These are phyloP conservation scores for Malus orientalis DNA, from an alignment of 306 rosid genomes.

Conservation along the genomic window DNA sequence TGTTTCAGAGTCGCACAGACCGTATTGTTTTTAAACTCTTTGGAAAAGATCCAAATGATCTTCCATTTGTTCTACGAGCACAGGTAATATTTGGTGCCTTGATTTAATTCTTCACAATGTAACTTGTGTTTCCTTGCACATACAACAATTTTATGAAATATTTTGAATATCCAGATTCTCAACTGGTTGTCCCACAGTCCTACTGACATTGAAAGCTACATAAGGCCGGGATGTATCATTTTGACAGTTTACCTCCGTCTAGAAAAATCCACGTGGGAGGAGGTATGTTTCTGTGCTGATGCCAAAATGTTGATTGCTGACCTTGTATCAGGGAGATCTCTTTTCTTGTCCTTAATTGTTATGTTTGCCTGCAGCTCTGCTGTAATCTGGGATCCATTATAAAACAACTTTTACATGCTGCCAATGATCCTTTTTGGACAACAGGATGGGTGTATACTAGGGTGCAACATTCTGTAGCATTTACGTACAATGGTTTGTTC, in stretches of 20 bases:
- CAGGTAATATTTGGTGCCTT: slow-evolving; percentile 44
- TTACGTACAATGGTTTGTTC: slow-evolving; percentile 70
- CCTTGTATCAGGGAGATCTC: background rate
- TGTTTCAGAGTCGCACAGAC: slow-evolving; percentile 73
- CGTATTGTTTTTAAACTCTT: slow-evolving; percentile 88
- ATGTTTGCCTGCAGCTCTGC: slow-evolving; percentile 46
- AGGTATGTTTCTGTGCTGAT: slow-evolving; percentile 41
- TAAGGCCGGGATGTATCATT: slow-evolving; percentile 83
- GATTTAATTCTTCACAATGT: slow-evolving; percentile 8
- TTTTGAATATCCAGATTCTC: slow-evolving; percentile 41
- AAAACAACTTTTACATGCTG: slow-evolving; percentile 47
- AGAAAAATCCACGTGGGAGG: slow-evolving; percentile 58
- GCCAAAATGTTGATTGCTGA: background rate
- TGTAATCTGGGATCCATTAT: slow-evolving; percentile 60
- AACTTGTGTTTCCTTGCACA: slow-evolving; percentile 9
- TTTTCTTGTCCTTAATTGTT: background rate
- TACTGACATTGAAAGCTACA: slow-evolving; percentile 80
- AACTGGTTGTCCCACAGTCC: slow-evolving; percentile 80
- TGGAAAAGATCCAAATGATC: slow-evolving; percentile 81
- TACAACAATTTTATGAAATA: background rate
- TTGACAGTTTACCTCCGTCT: slow-evolving; percentile 63
- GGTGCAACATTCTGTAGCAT: slow-evolving; percentile 61
- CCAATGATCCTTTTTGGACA: slow-evolving; percentile 72
- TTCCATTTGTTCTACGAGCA: slow-evolving; percentile 59
- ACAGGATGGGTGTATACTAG: slow-evolving; percentile 84